Percentiles rank a stretch among this genome's conserved stretches.
Evolutionary conservation across 2,329 filamentous ascomycete genomes (phyloP).

Genomic region (Aspergillus flavus): DNA sequence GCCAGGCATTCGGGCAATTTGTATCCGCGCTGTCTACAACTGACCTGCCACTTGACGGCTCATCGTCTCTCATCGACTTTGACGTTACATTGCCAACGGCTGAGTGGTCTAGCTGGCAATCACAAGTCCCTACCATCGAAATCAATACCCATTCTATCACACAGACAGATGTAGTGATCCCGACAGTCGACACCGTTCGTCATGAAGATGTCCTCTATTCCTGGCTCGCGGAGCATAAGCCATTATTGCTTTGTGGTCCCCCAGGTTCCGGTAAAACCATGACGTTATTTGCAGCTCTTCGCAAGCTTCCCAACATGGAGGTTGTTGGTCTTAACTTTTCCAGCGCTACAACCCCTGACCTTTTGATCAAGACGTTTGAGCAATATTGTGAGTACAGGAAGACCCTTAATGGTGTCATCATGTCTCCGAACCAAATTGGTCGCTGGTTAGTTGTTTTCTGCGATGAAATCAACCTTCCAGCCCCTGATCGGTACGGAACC

Average conservation of each 20-base stretch:
- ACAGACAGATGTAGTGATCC: constrained; percentile 97
- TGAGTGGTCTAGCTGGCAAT: constrained; percentile 93
- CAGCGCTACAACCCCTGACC: constrained; percentile 94
- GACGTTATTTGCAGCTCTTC: constrained; percentile 96
- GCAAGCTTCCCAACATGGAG: constrained; percentile 98
- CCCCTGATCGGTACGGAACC: constrained; percentile 95
- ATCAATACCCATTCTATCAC: constrained; percentile 98
- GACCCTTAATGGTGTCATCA: constrained; percentile 91
- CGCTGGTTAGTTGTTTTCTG: constrained; percentile 99
- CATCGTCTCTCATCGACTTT: constrained; percentile 86
- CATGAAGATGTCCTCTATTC: constrained; percentile 99
- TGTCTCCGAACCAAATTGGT: constrained; percentile 94
- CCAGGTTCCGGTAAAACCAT: constrained; percentile 99
- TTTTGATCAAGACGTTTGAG: constrained; percentile 98
- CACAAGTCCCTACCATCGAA: constrained; percentile 89
- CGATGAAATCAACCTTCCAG: constrained; percentile 98
- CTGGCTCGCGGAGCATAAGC: constrained; percentile 98
- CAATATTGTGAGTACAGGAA: constrained; percentile 99
- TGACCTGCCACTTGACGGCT: constrained; percentile 77
- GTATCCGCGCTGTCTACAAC: constrained; percentile 81
- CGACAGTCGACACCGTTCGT: constrained; percentile 92
- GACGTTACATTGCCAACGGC: constrained; percentile 84
- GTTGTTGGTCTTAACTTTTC: constrained; percentile 99
- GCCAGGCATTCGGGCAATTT: constrained; percentile 86
- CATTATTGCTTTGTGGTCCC: constrained; percentile 91